Conservation (phyloP, 2,329 filamentous ascomycete genomes). For the Biscogniauxia marginata region DNA sequence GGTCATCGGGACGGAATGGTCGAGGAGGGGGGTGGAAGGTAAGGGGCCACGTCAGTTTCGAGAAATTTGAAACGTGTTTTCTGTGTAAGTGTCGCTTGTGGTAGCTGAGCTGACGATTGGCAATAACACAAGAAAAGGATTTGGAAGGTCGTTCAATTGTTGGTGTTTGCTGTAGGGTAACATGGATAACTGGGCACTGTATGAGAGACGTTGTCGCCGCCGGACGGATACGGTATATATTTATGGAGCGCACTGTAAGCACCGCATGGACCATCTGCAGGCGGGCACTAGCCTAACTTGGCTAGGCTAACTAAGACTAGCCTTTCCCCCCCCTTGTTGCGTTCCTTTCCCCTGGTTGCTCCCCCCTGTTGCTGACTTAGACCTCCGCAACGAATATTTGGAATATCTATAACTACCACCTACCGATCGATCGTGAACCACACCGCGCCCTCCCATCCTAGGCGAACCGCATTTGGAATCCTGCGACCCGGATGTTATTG, state of each 20-base stretch:
- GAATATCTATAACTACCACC: neutral
- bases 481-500: neutral
- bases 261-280: too few species aligned
- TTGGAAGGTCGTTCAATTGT: neutral
- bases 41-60: neutral
- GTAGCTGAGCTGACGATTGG: neutral
- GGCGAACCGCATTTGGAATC: slow-evolving; percentile 1
- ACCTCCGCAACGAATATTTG: neutral
- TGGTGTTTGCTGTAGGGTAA: neutral
- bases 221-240: neutral
- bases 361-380: neutral
- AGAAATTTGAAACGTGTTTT: neutral
- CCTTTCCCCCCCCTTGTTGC: neutral
- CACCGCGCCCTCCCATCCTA: neutral
- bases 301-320: neutral
- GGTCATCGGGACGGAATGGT: slow-evolving; percentile 19
- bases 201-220: neutral
- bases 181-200: neutral
- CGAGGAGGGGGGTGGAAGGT: neutral
- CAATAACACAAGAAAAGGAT: neutral
- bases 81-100: neutral
- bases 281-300: too few species aligned
- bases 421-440: neutral
- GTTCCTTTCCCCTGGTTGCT: too few species aligned
- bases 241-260: too few species aligned